Conservation (phyloP, 1,139 yeast species). For the Lodderomyces parapsilosis region DNA sequence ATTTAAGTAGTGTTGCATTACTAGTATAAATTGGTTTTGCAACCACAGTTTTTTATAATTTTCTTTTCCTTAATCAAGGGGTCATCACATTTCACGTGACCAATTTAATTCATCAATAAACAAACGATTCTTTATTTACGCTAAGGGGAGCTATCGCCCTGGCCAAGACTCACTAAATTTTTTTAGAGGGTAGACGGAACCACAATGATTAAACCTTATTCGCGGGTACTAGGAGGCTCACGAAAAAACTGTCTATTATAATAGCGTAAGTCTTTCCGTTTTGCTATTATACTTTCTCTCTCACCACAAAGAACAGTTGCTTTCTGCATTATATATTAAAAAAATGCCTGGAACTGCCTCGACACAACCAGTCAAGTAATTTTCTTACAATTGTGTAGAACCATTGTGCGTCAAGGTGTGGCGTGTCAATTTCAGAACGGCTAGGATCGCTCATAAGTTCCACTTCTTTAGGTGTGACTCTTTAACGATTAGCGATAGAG, state of each 20-base stretch:
- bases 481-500: background rate
- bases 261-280: too few relatives aligned
- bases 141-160: background rate
- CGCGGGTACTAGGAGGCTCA: too few relatives aligned
- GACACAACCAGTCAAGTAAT: background rate
- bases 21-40: background rate
- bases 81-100: background rate
- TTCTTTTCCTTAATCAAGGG: background rate
- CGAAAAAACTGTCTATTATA: too few relatives aligned
- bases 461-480: too few relatives aligned
- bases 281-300: too few relatives aligned
- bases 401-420: too few relatives aligned
- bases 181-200: too few relatives aligned
- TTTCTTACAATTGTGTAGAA: too few relatives aligned
- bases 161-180: too few relatives aligned
- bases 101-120: background rate
- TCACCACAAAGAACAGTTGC: background rate
- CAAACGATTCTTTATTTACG: background rate
- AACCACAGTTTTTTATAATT: slow-evolving; percentile 3
- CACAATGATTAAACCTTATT: background rate
- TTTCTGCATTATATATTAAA: background rate
- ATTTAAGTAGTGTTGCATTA: too few relatives aligned
- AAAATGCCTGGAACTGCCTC: background rate
- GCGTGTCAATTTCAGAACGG: too few relatives aligned
- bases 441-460: too few relatives aligned